These are phyloP conservation scores for Spathaspora arborariae DNA, from an alignment of 805 yeast species.

Conservation along the genomic window DNA sequence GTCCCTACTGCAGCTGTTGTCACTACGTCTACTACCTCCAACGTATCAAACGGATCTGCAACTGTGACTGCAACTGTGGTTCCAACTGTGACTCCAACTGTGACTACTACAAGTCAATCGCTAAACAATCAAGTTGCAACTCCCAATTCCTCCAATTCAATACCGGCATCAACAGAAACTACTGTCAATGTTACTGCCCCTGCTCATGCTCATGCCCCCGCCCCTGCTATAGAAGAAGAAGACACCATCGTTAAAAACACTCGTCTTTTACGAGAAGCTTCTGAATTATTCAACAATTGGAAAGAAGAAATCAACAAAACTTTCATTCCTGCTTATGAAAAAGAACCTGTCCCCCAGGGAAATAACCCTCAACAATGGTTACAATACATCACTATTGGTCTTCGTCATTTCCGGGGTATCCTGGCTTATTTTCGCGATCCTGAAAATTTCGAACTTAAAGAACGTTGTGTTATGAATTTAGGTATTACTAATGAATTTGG, in stretches of 20 bases:
- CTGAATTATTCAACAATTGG: not conserved
- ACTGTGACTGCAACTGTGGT: not conserved
- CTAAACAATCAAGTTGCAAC: not conserved
- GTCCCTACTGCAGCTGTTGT: not conserved
- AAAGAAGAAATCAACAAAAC: not conserved
- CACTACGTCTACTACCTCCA: not conserved
- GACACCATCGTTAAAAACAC: not conserved
- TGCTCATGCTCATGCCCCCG: not conserved
- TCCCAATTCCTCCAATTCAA: not conserved
- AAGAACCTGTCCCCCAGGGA: not conserved
- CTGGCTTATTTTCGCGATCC: conserved; percentile 2
- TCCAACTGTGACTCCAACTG: no score
- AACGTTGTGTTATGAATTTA: conserved; percentile 1
- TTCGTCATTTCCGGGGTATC: not conserved
- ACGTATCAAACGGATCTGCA: not conserved
- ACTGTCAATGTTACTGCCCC: not conserved
- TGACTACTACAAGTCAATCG: not conserved
- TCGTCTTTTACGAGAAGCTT: not conserved
- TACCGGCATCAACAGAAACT: not conserved
- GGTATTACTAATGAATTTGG: not conserved
- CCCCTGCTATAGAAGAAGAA: not conserved
- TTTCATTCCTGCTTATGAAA: not conserved
- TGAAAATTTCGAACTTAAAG: not conserved
- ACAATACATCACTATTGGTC: conserved; percentile 1
- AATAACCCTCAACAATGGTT: conserved; percentile 3